Conservation (phyloP, 2,329 filamentous ascomycete species). For the Sordariomycetes sp. region DNA sequence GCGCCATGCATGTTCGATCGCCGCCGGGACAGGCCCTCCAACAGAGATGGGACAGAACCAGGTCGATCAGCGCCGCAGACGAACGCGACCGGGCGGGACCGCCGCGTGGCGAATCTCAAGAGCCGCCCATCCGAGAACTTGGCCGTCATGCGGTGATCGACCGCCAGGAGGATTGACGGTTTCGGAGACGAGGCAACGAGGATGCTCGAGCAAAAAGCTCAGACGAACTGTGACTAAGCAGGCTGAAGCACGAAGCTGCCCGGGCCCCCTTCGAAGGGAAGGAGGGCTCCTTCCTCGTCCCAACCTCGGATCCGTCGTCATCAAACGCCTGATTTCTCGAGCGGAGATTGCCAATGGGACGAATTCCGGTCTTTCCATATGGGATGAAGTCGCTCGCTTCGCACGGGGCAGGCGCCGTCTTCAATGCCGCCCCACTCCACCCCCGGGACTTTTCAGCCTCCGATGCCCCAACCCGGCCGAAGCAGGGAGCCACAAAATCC, state of each 20-base stretch:
- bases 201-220: neutral
- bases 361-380: too few relatives aligned
- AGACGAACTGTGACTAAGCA: neutral
- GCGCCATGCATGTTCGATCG: too few relatives aligned
- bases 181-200: neutral
- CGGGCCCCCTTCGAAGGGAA: neutral
- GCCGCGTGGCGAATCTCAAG: neutral
- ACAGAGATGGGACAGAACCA: too few relatives aligned
- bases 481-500: neutral
- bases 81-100: too few relatives aligned
- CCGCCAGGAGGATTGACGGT: constrained; percentile 3
- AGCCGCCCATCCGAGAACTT: neutral
- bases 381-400: too few relatives aligned
- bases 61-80: too few relatives aligned
- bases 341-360: too few relatives aligned
- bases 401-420: too few relatives aligned
- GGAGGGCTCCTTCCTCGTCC: neutral
- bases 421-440: too few relatives aligned
- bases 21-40: too few relatives aligned
- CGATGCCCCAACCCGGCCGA: neutral
- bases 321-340: neutral
- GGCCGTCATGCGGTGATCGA: neutral
- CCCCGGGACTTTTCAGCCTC: too few relatives aligned
- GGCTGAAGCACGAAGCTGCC: neutral
- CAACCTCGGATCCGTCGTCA: neutral